Evolutionary conservation across 2,329 filamentous ascomycete species (phyloP).

Genomic region (Fusarium globosum): DNA sequence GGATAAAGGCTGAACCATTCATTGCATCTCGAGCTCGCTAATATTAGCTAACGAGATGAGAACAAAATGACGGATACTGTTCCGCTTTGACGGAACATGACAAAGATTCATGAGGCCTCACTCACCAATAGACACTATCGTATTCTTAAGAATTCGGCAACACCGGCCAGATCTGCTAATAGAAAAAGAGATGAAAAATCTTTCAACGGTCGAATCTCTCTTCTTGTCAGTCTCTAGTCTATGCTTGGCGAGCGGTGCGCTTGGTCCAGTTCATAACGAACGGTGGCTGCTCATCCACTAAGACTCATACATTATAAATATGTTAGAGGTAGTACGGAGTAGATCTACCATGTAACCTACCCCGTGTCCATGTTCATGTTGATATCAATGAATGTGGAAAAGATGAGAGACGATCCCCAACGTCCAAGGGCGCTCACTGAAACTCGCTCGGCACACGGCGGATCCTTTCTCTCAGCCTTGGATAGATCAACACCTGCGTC

Average conservation of each 20-base stretch:
- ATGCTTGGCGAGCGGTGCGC: slow-evolving; percentile 10
- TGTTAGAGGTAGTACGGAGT: background rate
- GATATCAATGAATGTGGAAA: background rate
- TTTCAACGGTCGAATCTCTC: slow-evolving; percentile 10
- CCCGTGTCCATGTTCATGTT: slow-evolving; percentile 7
- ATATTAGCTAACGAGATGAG: slow-evolving; percentile 15
- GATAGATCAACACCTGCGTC: slow-evolving; percentile 1
- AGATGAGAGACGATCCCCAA: background rate
- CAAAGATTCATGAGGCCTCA: background rate
- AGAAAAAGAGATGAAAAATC: background rate
- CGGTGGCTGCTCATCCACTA: background rate
- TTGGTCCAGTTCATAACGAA: background rate
- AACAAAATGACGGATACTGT: slow-evolving; percentile 2
- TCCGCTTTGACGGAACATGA: slow-evolving; percentile 10
- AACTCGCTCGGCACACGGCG: slow-evolving; percentile 13
- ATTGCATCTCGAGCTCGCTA: background rate
- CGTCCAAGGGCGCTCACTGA: background rate
- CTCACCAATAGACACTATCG: background rate
- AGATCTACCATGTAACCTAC: slow-evolving; percentile 21
- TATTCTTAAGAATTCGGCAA: background rate
- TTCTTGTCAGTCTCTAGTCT: background rate
- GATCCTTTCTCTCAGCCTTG: slow-evolving; percentile 9
- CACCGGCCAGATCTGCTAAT: slow-evolving; percentile 6
- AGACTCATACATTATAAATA: slow-evolving; percentile 1
- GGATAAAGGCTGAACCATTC: background rate